Base-by-base conservation (phyloP, 345 rosid species). In the Rhizophora mangle region DNA sequence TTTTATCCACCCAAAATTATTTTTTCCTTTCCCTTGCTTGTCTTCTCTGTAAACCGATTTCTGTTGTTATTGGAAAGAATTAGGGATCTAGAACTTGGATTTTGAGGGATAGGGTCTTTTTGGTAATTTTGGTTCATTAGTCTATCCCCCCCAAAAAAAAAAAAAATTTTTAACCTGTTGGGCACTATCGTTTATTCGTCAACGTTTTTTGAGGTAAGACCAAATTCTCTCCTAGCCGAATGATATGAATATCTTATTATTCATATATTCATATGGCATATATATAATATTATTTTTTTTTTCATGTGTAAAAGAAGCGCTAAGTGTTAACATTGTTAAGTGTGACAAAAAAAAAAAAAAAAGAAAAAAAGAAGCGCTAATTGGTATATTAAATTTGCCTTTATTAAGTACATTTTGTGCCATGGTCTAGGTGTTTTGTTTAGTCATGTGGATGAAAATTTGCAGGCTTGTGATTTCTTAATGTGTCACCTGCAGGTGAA, bases 401-500 rank as follows among this genome's bases (percentile, higher is more conserved):
- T 39, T 39, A 13, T 9, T 39, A 9, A 2, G 4, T 43, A 43
- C 5, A 43, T 13, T 43, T 3, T 11, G 18, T 43, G 19, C 4
- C 18, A 13, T 15, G 0, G 18, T 43, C 5, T 13, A 15, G 49
- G 16, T 43, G 49, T 43, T 11, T 11, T 39, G 46, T 10, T 39
- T 39, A 10, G 47, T 39, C 3, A 43, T 13, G 49, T 15, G 46
- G 49, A 13, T 43, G 5, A 11, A 43, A 43, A 43, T 13, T 13
- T 43, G 19, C 49, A 43, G 49, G 49, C 49, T 43, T 13, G 19
- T 56, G 16, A 56, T 21, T 56, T 56, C 30, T 24, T 21, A 27
- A 56, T 1, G 6, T 24, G 29, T 56, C 21, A 62, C 39, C 47
- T 74, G 64, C 73, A 74, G 73, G n/a, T 18, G 22, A 19, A 88